phyloP scores from a whole-genome alignment of 116 monocot species.

The Papilionanthe hybrid region DNA sequence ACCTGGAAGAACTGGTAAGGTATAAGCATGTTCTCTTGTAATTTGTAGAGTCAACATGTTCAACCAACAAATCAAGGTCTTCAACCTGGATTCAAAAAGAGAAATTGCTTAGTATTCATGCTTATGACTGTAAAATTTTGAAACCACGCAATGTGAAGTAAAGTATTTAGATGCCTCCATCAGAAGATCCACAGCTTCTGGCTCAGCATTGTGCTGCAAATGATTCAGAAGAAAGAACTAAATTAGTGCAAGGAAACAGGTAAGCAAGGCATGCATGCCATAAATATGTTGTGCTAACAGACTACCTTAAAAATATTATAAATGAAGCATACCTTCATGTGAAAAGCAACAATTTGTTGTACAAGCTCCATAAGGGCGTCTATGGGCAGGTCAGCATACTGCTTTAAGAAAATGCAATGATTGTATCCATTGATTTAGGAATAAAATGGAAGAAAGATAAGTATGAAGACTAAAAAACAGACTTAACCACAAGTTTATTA shows the following conservation, averaged over 20 bases:
- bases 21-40: slow-evolving; percentile 92
- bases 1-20: slow-evolving; percentile 95
- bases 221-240: not conserved
- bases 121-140: not conserved
- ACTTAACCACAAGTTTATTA: not conserved
- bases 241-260: not conserved
- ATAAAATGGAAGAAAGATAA: not conserved
- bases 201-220: slow-evolving; percentile 95
- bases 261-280: not conserved
- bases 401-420: slow-evolving; percentile 11
- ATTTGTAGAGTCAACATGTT: slow-evolving; percentile 82
- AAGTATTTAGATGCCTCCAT: slow-evolving; percentile 62
- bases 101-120: not conserved
- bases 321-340: slow-evolving; percentile 76
- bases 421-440: not conserved
- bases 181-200: slow-evolving; percentile 97
- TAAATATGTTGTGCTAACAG: not conserved
- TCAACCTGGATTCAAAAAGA: slow-evolving; percentile 62
- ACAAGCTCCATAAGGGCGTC: slow-evolving; percentile 92
- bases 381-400: slow-evolving; percentile 61
- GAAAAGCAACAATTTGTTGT: slow-evolving; percentile 93
- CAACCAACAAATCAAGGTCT: slow-evolving; percentile 87
- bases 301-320: not conserved
- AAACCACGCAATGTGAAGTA: not conserved
- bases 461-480: not conserved